These are phyloP conservation scores for Colletotrichum kahawae DNA, from an alignment of 2,329 filamentous ascomycete genomes.

Conservation along the genomic window DNA sequence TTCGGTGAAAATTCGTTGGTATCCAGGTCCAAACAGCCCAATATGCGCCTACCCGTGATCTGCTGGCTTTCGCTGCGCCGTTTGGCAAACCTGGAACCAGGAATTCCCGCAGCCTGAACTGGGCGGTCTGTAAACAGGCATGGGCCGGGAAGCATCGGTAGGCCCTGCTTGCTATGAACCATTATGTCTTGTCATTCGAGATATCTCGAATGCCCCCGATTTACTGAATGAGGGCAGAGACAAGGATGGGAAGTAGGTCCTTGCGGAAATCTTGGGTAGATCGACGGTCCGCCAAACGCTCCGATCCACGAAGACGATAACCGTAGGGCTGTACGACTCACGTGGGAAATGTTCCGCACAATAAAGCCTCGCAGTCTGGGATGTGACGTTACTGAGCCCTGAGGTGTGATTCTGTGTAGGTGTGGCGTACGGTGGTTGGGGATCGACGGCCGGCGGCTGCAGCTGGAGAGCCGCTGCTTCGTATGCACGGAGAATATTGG, in stretches of 20 bases:
- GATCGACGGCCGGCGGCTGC: neutral
- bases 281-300: neutral
- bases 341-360: neutral
- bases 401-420: neutral
- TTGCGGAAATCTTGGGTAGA: neutral
- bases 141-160: neutral
- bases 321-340: neutral
- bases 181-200: neutral
- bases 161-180: neutral
- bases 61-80: neutral
- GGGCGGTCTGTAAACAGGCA: neutral
- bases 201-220: neutral
- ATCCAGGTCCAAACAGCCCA: neutral
- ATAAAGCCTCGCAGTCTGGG: neutral
- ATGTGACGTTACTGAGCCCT: neutral
- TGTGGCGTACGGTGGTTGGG: neutral
- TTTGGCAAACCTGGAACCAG: neutral
- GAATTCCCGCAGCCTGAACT: neutral
- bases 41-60: conserved; percentile 1
- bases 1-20: neutral
- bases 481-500: neutral
- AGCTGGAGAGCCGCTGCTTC: neutral
- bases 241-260: neutral
- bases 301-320: neutral
- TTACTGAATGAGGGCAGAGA: neutral